Evolutionary conservation across 1,284 basidiomycete genomes (phyloP).

Genomic region (Ustilago xerochloae): DNA sequence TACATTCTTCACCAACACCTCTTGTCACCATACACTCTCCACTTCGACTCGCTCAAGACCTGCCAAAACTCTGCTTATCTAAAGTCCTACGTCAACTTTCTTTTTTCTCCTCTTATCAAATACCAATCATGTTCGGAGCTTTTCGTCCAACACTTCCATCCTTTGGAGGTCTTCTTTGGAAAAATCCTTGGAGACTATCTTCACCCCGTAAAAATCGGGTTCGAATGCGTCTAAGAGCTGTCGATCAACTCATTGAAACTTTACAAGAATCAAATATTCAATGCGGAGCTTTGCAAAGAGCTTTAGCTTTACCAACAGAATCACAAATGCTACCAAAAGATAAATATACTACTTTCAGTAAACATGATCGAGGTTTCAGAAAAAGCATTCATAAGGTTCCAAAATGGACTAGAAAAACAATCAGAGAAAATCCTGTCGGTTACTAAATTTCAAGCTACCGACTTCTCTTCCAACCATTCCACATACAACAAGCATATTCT

Average conservation of each 20-base stretch:
- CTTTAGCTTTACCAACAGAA: conserved; percentile 84
- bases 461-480: too few species aligned
- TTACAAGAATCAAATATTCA: conserved; percentile 83
- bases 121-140: conserved; percentile 69
- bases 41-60: too few species aligned
- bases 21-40: too few species aligned
- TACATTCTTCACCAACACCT: neutral
- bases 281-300: conserved; percentile 79
- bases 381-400: conserved; percentile 88
- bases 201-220: conserved; percentile 90
- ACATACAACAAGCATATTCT: neutral
- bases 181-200: conserved; percentile 92
- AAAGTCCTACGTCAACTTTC: too few species aligned
- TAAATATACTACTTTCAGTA: conserved; percentile 94
- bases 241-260: conserved; percentile 91
- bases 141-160: conserved; percentile 77
- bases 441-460: conserved; percentile 28
- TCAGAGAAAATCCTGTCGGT: conserved; percentile 43
- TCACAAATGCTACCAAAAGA: conserved; percentile 86
- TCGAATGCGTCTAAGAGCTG: conserved; percentile 85
- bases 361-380: conserved; percentile 74
- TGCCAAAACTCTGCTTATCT: too few species aligned
- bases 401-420: conserved; percentile 58
- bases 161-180: conserved; percentile 85
- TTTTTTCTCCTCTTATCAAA: neutral